Percentiles rank a stretch among this genome's conserved stretches.
Conservation (phyloP, 768 basidiomycete genomes). For the Naganishia antarctica region DNA sequence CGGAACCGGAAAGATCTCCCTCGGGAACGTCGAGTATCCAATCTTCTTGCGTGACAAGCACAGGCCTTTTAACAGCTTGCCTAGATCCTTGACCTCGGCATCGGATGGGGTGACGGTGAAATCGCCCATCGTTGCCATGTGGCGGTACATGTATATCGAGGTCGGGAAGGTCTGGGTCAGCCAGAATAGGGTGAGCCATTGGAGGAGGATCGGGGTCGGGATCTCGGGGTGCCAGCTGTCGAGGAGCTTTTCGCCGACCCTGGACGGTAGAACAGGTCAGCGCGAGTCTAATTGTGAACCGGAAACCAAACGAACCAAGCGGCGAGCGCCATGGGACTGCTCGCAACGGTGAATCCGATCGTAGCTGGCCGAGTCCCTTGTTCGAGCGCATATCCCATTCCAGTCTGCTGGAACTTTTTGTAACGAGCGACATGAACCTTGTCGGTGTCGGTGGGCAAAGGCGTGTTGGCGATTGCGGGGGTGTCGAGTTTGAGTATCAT, state of each 20-base stretch:
- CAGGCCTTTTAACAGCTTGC: slow-evolving; percentile 16
- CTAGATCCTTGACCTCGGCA: neutral
- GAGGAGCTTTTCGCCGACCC: slow-evolving; percentile 48
- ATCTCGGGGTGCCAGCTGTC: slow-evolving; percentile 40
- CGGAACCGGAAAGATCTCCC: slow-evolving; percentile 42
- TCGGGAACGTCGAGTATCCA: slow-evolving; percentile 44
- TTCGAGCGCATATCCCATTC: slow-evolving; percentile 35
- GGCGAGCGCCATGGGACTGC: slow-evolving; percentile 37
- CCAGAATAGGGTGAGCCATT: slow-evolving; percentile 43
- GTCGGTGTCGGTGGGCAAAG: slow-evolving; percentile 3
- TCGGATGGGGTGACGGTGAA: neutral
- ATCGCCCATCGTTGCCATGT: slow-evolving; percentile 3
- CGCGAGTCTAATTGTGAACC: neutral
- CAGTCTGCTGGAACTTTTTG: slow-evolving; percentile 21
- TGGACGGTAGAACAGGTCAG: slow-evolving; percentile 12
- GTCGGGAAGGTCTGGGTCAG: slow-evolving; percentile 39
- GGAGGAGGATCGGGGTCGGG: slow-evolving; percentile 36
- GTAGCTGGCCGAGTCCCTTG: slow-evolving; percentile 39
- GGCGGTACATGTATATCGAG: slow-evolving; percentile 42
- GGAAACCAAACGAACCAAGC: slow-evolving; percentile 35
- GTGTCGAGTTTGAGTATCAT: slow-evolving; percentile 22
- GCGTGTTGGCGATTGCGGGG: slow-evolving; percentile 21
- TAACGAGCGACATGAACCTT: slow-evolving; percentile 11
- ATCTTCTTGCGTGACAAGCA: slow-evolving; percentile 33
- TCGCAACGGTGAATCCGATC: slow-evolving; percentile 37